Conservation (phyloP, 805 yeast species). For the Lachancea sp. region DNA sequence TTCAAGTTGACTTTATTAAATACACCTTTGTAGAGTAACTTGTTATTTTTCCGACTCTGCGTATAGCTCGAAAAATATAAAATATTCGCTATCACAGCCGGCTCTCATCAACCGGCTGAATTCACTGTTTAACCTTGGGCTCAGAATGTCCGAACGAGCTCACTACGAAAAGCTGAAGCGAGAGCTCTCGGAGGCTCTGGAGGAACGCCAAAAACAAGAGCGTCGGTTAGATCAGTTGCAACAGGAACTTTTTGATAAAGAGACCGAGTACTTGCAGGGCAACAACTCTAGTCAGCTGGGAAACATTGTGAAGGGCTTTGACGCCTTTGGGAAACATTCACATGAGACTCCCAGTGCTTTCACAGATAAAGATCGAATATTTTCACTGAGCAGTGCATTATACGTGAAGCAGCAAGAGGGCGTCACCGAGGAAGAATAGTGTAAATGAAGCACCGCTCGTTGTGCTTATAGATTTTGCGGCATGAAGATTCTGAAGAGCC, state of each 20-base stretch:
- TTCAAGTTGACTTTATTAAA: background rate
- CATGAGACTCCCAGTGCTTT: conserved; percentile 31
- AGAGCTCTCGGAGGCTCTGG: conserved; percentile 57
- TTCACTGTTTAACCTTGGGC: background rate
- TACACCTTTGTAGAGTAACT: too few species aligned
- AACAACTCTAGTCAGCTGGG: conserved; percentile 33
- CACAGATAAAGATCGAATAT: conserved; percentile 73
- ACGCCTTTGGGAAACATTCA: conserved; percentile 55
- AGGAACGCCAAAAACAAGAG: conserved; percentile 59
- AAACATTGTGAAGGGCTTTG: conserved; percentile 88
- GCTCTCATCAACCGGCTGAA: background rate
- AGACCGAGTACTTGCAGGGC: conserved; percentile 60
- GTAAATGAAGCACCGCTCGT: too few species aligned
- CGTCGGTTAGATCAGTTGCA: conserved; percentile 57
- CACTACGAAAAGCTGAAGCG: conserved; percentile 64
- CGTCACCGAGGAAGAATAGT: conserved; percentile 7
- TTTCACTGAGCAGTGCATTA: conserved; percentile 67
- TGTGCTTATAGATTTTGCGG: too few species aligned
- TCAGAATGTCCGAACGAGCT: conserved; percentile 12
- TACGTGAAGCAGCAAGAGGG: conserved; percentile 49
- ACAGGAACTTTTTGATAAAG: conserved; percentile 72
- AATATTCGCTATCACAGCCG: background rate
- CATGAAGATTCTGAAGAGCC: too few species aligned
- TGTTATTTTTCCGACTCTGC: too few species aligned
- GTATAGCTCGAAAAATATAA: too few species aligned